Evolutionary conservation across 2,329 filamentous ascomycete genomes (phyloP).

Genomic region (Trichophyton simii): DNA sequence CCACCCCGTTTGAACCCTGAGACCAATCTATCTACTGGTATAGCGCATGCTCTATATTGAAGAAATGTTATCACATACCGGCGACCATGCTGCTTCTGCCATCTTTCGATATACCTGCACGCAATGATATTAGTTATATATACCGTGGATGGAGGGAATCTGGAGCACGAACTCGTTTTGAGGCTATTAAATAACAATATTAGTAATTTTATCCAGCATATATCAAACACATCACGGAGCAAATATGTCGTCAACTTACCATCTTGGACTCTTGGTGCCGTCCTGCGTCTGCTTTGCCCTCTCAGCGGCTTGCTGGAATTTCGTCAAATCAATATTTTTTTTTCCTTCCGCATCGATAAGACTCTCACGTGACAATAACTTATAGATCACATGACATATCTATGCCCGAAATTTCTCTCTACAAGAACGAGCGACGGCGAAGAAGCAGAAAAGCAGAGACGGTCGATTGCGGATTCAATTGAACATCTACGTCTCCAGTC

Average conservation of each 20-base stretch:
- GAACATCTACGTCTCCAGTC: not conserved
- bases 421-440: not conserved
- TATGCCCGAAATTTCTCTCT: not conserved
- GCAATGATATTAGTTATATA: conserved; percentile 8
- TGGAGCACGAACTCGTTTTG: conserved; percentile 33
- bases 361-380: not conserved
- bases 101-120: conserved; percentile 57
- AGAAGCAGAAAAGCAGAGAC: not conserved
- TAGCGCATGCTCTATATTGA: not conserved
- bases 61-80: conserved; percentile 19
- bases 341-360: not conserved
- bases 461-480: not conserved
- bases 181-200: conserved; percentile 18
- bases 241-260: conserved; percentile 7
- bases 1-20: not conserved
- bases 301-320: not conserved
- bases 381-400: not conserved
- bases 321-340: not conserved
- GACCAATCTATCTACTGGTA: not conserved
- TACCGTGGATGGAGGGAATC: not conserved
- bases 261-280: conserved; percentile 10
- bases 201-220: conserved; percentile 6
- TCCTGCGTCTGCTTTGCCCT: not conserved
- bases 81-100: conserved; percentile 52
- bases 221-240: not conserved